A percentile compares a stretch with the other conserved stretches of the same genome.
These are phyloP conservation scores for Tolypocladium endophyticum DNA, from an alignment of 2,329 filamentous ascomycete genomes.

Conservation along the genomic window DNA sequence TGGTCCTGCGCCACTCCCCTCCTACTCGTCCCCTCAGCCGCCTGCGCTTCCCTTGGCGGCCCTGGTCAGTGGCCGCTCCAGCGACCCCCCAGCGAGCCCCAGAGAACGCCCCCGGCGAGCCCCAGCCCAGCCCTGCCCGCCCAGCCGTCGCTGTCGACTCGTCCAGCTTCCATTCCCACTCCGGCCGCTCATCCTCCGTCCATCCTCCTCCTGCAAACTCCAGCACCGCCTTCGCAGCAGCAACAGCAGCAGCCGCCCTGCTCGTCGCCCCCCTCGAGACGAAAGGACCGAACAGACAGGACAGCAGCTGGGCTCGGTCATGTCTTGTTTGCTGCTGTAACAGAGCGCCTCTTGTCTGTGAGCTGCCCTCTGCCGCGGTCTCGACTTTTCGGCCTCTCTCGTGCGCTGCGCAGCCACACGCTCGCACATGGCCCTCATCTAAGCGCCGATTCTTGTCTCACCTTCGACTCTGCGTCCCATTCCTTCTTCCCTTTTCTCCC, in stretches of 20 bases:
- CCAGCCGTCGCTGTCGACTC: background rate
- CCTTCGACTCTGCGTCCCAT: slow-evolving; percentile 9
- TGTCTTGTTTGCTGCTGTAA: slow-evolving; percentile 1
- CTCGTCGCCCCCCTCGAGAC: background rate
- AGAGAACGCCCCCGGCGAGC: background rate
- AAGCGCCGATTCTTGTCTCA: slow-evolving; percentile 11
- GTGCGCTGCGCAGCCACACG: background rate
- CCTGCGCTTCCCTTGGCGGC: background rate
- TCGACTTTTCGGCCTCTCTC: background rate
- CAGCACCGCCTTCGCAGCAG: background rate
- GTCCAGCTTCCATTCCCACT: background rate
- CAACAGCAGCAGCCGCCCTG: background rate
- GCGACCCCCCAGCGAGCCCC: background rate
- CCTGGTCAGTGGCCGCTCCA: background rate
- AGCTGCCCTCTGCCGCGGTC: background rate
- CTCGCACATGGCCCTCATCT: slow-evolving; percentile 8
- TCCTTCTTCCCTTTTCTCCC: slow-evolving; percentile 12
- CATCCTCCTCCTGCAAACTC: background rate
- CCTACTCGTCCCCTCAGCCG: background rate
- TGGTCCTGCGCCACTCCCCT: slow-evolving; percentile 1
- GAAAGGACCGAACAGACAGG: background rate
- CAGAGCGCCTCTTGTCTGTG: background rate
- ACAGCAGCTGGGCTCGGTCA: slow-evolving; percentile 1
- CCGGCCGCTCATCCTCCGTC: background rate
- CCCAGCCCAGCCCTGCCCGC: background rate